Conservation (phyloP, 495 filamentous ascomycete genomes). For the Tetracladium setigerum region DNA sequence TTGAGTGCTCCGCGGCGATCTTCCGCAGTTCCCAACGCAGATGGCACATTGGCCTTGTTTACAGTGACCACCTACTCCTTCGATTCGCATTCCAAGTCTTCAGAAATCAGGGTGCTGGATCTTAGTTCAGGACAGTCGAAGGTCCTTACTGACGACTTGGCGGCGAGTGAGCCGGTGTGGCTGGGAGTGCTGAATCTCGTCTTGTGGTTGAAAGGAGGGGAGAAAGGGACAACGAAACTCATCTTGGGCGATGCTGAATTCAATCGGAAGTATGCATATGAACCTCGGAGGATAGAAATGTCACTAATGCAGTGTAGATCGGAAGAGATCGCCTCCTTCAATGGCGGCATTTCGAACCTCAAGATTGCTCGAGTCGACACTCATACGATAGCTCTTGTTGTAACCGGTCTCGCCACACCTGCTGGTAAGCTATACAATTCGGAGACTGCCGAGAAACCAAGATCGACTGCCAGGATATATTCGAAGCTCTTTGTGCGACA, state of each 20-base stretch:
- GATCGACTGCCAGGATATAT: conserved; percentile 58
- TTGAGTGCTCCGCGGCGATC: conserved; percentile 79
- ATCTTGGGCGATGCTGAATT: conserved; percentile 49
- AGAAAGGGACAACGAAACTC: conserved; percentile 60
- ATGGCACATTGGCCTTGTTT: conserved; percentile 63
- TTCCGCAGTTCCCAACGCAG: conserved; percentile 63
- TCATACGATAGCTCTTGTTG: conserved; percentile 61
- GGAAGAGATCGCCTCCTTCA: conserved; percentile 45
- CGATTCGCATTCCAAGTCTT: conserved; percentile 63
- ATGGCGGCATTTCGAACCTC: conserved; percentile 64
- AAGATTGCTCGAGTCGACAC: conserved; percentile 57
- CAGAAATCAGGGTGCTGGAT: conserved; percentile 69
- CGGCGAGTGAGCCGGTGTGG: conserved; percentile 69
- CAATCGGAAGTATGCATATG: conserved; percentile 29
- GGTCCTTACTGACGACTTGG: conserved; percentile 54
- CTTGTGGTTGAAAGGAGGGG: conserved; percentile 56
- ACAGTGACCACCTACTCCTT: conserved; percentile 78
- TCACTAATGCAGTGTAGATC: conserved; percentile 9
- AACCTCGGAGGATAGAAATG: not conserved
- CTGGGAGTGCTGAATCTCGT: conserved; percentile 55
- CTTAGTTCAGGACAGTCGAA: conserved; percentile 58
- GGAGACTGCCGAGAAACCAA: conserved; percentile 44
- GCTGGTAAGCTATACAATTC: conserved; percentile 56
- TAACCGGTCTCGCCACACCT: conserved; percentile 53
- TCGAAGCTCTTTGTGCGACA: conserved; percentile 66